Evolutionary conservation across 164 flowering plant genomes (phyloP).

Genomic region (Nelumbo lutea): DNA sequence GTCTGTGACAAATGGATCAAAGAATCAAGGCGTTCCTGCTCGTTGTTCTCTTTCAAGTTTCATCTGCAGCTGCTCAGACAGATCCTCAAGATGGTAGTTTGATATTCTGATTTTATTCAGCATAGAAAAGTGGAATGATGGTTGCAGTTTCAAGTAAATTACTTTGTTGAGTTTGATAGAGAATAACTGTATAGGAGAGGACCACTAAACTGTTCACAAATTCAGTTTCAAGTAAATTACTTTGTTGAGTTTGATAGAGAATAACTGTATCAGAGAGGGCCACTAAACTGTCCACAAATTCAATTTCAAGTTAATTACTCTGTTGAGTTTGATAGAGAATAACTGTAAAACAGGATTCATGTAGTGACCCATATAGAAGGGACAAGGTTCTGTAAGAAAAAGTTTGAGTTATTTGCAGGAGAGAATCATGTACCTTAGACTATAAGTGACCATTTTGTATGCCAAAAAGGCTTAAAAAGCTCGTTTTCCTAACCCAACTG

Average conservation of each 20-base stretch:
- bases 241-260: not conserved
- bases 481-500: no score
- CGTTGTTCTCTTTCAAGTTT: constrained; percentile 14
- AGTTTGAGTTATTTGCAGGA: no score
- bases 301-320: not conserved
- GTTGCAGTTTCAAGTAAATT: no score
- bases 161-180: not conserved
- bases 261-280: not conserved
- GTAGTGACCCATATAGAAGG: no score
- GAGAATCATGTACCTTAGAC: no score
- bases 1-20: constrained; percentile 7
- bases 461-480: no score
- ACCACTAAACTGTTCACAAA: not conserved
- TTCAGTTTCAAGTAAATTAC: not conserved
- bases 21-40: constrained; percentile 6
- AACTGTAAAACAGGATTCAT: no score
- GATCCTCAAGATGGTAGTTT: constrained; percentile 16
- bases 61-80: constrained; percentile 13
- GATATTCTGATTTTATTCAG: not conserved
- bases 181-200: not conserved
- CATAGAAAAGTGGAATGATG: no score
- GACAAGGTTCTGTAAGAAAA: no score
- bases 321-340: not conserved
- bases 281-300: not conserved
- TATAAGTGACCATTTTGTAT: no score